phyloP scores from a whole-genome alignment of 768 basidiomycete species.

The Pleurotus salmoneostramineus region DNA sequence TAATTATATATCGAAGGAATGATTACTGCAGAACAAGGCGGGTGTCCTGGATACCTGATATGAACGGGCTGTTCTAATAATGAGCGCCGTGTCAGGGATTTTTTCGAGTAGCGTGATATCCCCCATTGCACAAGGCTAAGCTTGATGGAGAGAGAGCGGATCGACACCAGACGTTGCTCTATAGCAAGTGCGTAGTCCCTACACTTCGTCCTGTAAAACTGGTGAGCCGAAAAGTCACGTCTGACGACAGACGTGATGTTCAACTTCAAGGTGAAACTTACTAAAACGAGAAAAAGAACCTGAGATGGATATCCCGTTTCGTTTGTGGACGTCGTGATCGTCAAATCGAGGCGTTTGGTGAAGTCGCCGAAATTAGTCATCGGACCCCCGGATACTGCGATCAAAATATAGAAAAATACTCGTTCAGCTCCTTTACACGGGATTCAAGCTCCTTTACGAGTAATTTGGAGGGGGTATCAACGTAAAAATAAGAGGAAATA shows the following conservation, averaged over 20 bases:
- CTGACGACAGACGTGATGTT: background rate
- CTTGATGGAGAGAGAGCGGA: background rate
- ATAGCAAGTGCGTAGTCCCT: no score
- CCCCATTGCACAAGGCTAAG: background rate
- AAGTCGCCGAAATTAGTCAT: background rate
- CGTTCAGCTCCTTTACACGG: background rate
- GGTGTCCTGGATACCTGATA: background rate
- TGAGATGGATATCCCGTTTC: background rate
- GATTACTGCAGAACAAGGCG: background rate
- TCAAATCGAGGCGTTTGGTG: background rate
- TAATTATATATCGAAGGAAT: background rate
- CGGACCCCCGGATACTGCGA: background rate
- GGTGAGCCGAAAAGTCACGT: background rate
- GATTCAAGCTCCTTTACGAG: no score
- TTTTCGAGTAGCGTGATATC: background rate
- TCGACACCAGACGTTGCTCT: no score
- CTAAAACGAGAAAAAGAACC: background rate
- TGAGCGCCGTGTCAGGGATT: background rate
- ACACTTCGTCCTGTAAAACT: background rate
- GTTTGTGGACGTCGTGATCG: no score
- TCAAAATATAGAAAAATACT: no score
- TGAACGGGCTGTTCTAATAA: background rate
- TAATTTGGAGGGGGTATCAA: background rate
- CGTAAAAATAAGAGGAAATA: background rate
- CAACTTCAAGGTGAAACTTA: background rate